Conservation (phyloP, 106 monocot genomes). For the Dendrobium chrysotoxum region DNA sequence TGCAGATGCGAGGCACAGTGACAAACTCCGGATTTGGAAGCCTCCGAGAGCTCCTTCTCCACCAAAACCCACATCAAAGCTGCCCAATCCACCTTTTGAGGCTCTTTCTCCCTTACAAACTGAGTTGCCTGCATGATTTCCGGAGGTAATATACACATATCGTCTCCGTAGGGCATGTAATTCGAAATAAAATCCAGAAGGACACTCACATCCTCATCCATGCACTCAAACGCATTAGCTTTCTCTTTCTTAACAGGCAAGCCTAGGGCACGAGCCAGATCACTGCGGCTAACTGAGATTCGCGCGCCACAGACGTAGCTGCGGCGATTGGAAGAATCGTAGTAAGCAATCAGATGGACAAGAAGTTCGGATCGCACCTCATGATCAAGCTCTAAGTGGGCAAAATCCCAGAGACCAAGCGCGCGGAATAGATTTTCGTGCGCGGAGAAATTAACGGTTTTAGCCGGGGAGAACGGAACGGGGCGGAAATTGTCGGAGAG, state of each 20-base stretch:
- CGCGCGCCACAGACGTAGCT: slow-evolving; percentile 36
- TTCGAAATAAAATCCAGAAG: slow-evolving; percentile 41
- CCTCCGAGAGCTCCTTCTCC: slow-evolving; percentile 65
- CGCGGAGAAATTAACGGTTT: slow-evolving; percentile 14
- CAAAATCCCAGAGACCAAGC: slow-evolving; percentile 68
- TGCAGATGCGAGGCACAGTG: slow-evolving; percentile 83
- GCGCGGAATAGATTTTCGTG: slow-evolving; percentile 55
- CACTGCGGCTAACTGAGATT: slow-evolving; percentile 25
- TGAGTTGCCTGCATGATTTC: slow-evolving; percentile 42
- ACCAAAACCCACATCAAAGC: slow-evolving; percentile 74
- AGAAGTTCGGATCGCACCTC: slow-evolving; percentile 50
- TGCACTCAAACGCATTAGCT: neutral
- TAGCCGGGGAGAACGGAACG: slow-evolving; percentile 13
- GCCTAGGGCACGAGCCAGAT: slow-evolving; percentile 42
- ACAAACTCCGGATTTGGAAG: slow-evolving; percentile 50
- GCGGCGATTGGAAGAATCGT: slow-evolving; percentile 29
- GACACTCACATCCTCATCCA: slow-evolving; percentile 21
- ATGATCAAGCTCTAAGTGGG: slow-evolving; percentile 23
- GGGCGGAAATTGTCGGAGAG: slow-evolving; percentile 32
- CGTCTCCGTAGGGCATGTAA: slow-evolving; percentile 54
- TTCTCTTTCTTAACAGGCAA: slow-evolving; percentile 39
- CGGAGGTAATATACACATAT: slow-evolving; percentile 55
- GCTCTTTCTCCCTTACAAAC: slow-evolving; percentile 56
- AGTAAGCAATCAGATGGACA: slow-evolving; percentile 44
- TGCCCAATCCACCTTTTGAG: slow-evolving; percentile 80